These are phyloP conservation scores for Trypanosoma cruzi DNA, from an alignment of 208 protist genomes.

Conservation along the genomic window DNA sequence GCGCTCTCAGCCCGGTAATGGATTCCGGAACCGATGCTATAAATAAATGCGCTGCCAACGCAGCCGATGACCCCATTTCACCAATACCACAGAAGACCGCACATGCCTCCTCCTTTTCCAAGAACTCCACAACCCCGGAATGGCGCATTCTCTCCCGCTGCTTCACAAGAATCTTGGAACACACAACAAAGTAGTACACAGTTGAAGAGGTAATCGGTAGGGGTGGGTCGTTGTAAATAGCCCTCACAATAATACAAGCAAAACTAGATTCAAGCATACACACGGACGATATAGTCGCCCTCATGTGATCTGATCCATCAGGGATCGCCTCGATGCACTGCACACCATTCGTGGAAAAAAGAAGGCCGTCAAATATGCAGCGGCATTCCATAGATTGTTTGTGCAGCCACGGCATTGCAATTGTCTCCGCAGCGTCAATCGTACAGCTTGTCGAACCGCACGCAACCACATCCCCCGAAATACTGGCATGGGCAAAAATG, in stretches of 20 bases:
- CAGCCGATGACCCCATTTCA: slow-evolving; percentile 36
- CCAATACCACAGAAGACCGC: slow-evolving; percentile 62
- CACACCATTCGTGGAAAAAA: slow-evolving; percentile 33
- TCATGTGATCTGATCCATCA: background rate
- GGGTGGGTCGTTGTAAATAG: slow-evolving; percentile 22
- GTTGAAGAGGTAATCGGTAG: slow-evolving; percentile 20
- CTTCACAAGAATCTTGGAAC: slow-evolving; percentile 29
- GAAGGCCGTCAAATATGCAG: slow-evolving; percentile 61
- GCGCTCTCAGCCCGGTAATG: slow-evolving; percentile 6
- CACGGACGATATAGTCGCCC: slow-evolving; percentile 11
- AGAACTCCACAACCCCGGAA: slow-evolving; percentile 19
- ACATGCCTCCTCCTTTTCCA: slow-evolving; percentile 36
- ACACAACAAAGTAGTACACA: slow-evolving; percentile 36
- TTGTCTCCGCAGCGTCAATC: slow-evolving; percentile 23
- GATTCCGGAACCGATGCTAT: slow-evolving; percentile 34
- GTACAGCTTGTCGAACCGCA: slow-evolving; percentile 33
- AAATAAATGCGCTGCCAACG: slow-evolving; percentile 37
- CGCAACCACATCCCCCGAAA: slow-evolving; percentile 26
- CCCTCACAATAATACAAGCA: slow-evolving; percentile 29
- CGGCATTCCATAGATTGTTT: slow-evolving; percentile 19
- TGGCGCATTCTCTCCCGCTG: slow-evolving; percentile 26
- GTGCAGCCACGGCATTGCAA: slow-evolving; percentile 43
- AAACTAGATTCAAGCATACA: slow-evolving; percentile 36
- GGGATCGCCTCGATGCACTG: slow-evolving; percentile 34
- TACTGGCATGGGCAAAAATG: slow-evolving; percentile 36